Evolutionary conservation across 352 stramenopile genomes (phyloP).

Genomic region (Thalassiosira livingstoniorum): DNA sequence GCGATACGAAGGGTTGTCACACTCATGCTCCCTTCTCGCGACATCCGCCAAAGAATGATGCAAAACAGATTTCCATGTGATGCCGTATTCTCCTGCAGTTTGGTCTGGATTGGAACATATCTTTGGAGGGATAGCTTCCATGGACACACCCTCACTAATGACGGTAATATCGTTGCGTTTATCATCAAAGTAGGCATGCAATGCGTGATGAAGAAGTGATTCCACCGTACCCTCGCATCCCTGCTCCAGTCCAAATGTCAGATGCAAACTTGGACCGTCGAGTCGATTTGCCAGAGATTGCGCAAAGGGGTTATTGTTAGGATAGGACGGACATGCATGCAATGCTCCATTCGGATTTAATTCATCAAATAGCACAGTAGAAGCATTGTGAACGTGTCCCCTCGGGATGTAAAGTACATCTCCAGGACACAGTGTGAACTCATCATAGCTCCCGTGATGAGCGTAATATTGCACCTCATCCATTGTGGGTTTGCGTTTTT

Average conservation of each 20-base stretch:
- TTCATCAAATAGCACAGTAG: constrained; percentile 34
- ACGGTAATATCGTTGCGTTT: too few species aligned
- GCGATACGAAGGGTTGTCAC: constrained; percentile 14
- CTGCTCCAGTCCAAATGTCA: constrained; percentile 53
- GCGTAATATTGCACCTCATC: constrained; percentile 9
- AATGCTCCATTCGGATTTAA: not conserved
- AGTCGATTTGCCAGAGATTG: constrained; percentile 19
- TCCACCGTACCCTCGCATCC: constrained; percentile 35
- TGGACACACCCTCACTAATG: too few species aligned
- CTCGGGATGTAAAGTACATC: constrained; percentile 53
- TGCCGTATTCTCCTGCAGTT: not conserved
- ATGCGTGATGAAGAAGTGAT: constrained; percentile 47
- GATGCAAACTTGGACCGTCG: constrained; percentile 41
- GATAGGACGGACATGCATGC: constrained; percentile 9
- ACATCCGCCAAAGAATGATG: constrained; percentile 38
- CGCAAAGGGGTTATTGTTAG: not conserved
- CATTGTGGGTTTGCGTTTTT: constrained; percentile 45
- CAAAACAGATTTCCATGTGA: constrained; percentile 30
- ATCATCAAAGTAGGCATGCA: constrained; percentile 29
- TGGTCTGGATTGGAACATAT: not conserved
- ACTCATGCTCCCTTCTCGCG: constrained; percentile 28
- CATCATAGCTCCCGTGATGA: constrained; percentile 12
- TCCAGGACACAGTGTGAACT: constrained; percentile 48
- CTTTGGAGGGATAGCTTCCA: not conserved
- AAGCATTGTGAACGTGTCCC: constrained; percentile 54